Evolutionary conservation across 768 basidiomycete species (phyloP).

Genomic region (Auriscalpium vulgare): DNA sequence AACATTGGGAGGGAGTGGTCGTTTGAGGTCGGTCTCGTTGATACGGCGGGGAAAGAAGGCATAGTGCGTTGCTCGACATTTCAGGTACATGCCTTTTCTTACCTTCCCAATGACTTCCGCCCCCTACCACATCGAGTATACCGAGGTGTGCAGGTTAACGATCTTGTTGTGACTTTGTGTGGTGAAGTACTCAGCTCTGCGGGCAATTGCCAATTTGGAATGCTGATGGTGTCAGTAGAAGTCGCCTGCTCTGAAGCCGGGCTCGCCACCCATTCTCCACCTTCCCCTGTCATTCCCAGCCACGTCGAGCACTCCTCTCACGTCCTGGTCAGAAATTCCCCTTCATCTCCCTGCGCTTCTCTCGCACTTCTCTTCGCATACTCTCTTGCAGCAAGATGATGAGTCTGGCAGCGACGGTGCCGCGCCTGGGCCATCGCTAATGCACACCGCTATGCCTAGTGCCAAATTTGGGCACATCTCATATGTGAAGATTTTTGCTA

Average conservation of each 20-base stretch:
- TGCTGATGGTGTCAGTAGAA: slow-evolving; percentile 33
- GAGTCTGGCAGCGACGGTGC: slow-evolving; percentile 16
- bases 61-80: slow-evolving; percentile 68
- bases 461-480: slow-evolving; percentile 57
- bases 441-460: slow-evolving; percentile 31
- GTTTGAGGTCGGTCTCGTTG: slow-evolving; percentile 69
- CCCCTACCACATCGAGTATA: no score
- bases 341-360: slow-evolving; percentile 55
- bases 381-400: slow-evolving; percentile 21
- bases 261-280: slow-evolving; percentile 52
- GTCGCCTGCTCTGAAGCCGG: slow-evolving; percentile 41
- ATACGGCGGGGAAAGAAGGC: slow-evolving; percentile 51
- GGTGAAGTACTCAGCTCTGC: not conserved
- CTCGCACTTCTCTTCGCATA: slow-evolving; percentile 49
- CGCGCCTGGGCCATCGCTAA: not conserved
- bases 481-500: slow-evolving; percentile 73
- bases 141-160: not conserved
- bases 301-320: slow-evolving; percentile 46
- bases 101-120: not conserved
- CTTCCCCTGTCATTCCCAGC: slow-evolving; percentile 63
- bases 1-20: slow-evolving; percentile 62
- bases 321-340: slow-evolving; percentile 60
- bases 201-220: not conserved
- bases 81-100: slow-evolving; percentile 43
- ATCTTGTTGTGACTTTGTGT: not conserved